Conservation (phyloP, 106 monocot species). For the Allium fistulosum region DNA sequence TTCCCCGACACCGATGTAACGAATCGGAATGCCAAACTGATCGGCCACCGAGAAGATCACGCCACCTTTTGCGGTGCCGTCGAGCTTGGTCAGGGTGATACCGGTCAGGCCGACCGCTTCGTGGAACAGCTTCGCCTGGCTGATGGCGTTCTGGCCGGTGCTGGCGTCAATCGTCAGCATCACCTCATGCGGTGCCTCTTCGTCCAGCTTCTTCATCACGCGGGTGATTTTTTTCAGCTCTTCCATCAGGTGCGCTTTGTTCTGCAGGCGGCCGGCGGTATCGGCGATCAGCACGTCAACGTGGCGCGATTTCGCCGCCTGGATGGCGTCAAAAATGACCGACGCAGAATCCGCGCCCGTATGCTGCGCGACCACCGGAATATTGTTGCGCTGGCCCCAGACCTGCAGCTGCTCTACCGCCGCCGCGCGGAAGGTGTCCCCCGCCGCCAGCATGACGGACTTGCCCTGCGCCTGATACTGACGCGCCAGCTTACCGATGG, state of each 20-base stretch:
- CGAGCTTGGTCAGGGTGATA: constrained; percentile 2
- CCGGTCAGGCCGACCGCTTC: neutral
- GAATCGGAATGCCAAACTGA: neutral
- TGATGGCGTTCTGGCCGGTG: neutral
- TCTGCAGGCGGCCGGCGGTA: constrained; percentile 6
- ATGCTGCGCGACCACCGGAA: neutral
- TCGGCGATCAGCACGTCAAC: neutral
- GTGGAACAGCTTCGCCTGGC: neutral
- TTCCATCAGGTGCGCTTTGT: neutral
- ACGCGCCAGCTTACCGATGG: neutral
- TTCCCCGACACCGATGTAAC: neutral
- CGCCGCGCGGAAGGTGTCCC: constrained; percentile 5
- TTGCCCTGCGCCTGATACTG: neutral
- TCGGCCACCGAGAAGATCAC: neutral
- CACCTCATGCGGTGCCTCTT: neutral
- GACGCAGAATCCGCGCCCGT: neutral
- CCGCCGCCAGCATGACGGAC: neutral
- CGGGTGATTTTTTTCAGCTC: neutral
- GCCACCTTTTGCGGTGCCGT: neutral
- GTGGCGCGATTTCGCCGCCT: neutral
- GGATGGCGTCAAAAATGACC: neutral
- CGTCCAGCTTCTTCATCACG: neutral
- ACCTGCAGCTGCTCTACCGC: neutral
- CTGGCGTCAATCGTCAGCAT: neutral
- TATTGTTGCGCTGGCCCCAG: neutral